Conservation (phyloP, 495 filamentous ascomycete genomes). For the Platismatia glauca region DNA sequence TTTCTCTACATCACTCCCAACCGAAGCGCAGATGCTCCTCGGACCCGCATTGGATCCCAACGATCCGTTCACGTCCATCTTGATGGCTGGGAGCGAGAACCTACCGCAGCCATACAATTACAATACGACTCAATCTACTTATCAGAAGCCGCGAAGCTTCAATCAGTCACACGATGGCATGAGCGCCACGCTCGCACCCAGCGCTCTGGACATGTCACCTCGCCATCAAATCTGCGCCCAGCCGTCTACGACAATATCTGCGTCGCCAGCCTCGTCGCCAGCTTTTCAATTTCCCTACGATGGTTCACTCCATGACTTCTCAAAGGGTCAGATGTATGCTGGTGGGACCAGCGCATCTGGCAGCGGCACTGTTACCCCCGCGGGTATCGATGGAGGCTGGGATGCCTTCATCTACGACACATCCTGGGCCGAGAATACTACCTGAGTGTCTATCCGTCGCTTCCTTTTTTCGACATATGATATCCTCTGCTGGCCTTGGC, state of each 20-base stretch:
- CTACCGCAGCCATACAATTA: constrained; percentile 30
- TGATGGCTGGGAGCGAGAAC: constrained; percentile 37
- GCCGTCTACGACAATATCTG: constrained; percentile 12
- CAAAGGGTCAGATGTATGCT: constrained; percentile 16
- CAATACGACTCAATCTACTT: constrained; percentile 25
- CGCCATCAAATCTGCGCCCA: constrained; percentile 15
- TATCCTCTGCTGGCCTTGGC: constrained; percentile 7
- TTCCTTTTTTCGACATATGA: not conserved
- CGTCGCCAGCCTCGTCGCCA: constrained; percentile 14
- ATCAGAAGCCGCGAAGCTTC: constrained; percentile 23
- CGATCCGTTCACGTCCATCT: constrained; percentile 33
- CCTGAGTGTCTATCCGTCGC: constrained; percentile 7
- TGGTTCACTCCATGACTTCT: constrained; percentile 18
- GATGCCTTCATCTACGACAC: constrained; percentile 26
- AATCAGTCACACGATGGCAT: constrained; percentile 26
- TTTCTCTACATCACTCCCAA: constrained; percentile 38
- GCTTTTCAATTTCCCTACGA: constrained; percentile 18
- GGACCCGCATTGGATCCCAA: constrained; percentile 34
- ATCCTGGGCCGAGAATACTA: constrained; percentile 22
- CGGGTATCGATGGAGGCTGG: constrained; percentile 24
- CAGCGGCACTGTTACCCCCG: constrained; percentile 24
- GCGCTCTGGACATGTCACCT: constrained; percentile 26
- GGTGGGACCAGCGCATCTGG: constrained; percentile 18
- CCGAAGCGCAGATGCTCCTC: constrained; percentile 42
- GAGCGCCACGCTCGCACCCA: constrained; percentile 27